Percentiles rank a stretch among this genome's conserved stretches.
Evolutionary conservation across 1,284 basidiomycete species (phyloP).

Genomic region (Schizophyllum amplum): DNA sequence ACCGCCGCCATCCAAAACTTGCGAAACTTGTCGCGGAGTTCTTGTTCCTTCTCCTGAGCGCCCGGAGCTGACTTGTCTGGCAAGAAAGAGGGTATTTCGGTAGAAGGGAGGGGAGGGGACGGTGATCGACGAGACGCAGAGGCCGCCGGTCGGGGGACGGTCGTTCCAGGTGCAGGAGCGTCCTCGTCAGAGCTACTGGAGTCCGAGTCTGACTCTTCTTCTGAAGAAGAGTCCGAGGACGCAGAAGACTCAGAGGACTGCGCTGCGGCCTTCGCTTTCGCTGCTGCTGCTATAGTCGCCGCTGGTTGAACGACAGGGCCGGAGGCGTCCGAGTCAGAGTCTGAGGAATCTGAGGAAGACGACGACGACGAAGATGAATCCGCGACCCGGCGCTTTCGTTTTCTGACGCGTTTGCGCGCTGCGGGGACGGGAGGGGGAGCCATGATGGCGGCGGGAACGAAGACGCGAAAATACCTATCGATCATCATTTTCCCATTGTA

Average conservation of each 20-base stretch:
- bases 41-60: slow-evolving; percentile 29
- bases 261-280: not conserved
- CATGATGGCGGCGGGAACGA: slow-evolving; percentile 2
- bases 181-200: slow-evolving; percentile 8
- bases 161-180: slow-evolving; percentile 8
- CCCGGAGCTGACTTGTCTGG: slow-evolving; percentile 18
- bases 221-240: slow-evolving; percentile 8
- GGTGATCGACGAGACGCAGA: slow-evolving; percentile 21
- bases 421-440: slow-evolving; percentile 21
- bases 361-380: slow-evolving; percentile 37
- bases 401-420: slow-evolving; percentile 39
- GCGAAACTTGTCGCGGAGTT: slow-evolving; percentile 55
- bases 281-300: not conserved
- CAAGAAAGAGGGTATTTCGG: slow-evolving; percentile 37
- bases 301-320: not conserved
- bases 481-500: not conserved
- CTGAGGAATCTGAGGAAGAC: slow-evolving; percentile 24
- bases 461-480: not conserved
- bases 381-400: slow-evolving; percentile 42
- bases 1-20: slow-evolving; percentile 78
- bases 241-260: not conserved
- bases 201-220: slow-evolving; percentile 17
- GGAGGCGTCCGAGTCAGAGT: slow-evolving; percentile 10
- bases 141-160: slow-evolving; percentile 3
- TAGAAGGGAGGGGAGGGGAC: slow-evolving; percentile 36